A percentile compares a stretch with the other conserved stretches of the same genome.
Conservation (phyloP, 2,329 filamentous ascomycete species). For the Tothia fuscella region DNA sequence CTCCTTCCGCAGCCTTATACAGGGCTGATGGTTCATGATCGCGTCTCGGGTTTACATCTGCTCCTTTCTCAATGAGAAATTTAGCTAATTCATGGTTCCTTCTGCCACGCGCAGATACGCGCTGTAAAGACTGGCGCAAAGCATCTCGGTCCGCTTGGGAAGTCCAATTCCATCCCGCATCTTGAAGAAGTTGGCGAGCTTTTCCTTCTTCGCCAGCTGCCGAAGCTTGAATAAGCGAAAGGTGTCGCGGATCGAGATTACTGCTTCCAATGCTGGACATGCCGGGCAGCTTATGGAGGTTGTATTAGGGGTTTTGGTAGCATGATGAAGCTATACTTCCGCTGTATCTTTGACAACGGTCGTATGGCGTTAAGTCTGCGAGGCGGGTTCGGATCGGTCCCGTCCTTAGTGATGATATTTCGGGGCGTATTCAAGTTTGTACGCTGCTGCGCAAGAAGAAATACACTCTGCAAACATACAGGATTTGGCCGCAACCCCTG, state of each 20-base stretch:
- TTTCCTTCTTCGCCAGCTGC: conserved; percentile 1
- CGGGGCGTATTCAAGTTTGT: no score
- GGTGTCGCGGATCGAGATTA: conserved; percentile 6
- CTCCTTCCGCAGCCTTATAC: conserved; percentile 5
- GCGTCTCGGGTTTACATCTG: conserved; percentile 6
- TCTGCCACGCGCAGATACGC: conserved; percentile 9
- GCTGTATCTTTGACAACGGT: no score
- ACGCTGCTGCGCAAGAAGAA: no score
- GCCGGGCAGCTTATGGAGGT: no score
- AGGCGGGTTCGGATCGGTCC: no score
- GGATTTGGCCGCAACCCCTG: no score
- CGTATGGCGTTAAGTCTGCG: no score
- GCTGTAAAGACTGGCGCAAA: conserved; percentile 9
- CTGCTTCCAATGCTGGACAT: conserved; percentile 9
- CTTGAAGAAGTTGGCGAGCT: conserved; percentile 7
- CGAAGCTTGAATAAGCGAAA: conserved; percentile 8
- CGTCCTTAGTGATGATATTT: no score
- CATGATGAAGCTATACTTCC: no score
- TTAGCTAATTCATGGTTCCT: conserved; percentile 4
- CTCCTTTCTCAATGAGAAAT: conserved; percentile 4
- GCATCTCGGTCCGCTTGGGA: conserved; percentile 8
- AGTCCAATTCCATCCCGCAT: conserved; percentile 7
- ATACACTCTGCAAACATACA: no score
- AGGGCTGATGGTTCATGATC: conserved; percentile 6
- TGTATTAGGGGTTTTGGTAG: no score